These are phyloP conservation scores for Ampelomyces quisqualis DNA, from an alignment of 2,329 filamentous ascomycete species.

Conservation along the genomic window DNA sequence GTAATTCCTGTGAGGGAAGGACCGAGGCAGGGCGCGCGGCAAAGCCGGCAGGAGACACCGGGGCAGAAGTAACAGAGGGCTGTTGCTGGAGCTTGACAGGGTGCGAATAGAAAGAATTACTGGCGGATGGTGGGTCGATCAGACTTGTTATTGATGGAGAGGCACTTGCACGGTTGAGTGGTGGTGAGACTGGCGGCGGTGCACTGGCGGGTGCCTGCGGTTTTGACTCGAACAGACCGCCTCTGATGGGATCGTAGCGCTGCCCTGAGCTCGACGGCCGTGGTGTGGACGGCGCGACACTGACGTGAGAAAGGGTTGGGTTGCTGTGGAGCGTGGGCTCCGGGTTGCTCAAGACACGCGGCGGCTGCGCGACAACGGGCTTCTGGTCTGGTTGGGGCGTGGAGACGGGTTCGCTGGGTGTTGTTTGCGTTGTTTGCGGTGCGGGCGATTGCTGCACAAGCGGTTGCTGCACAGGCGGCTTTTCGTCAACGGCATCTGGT, in stretches of 20 bases:
- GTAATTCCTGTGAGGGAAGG: slow-evolving; percentile 33
- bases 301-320: slow-evolving; percentile 41
- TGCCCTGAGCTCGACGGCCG: slow-evolving; percentile 68
- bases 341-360: slow-evolving; percentile 44
- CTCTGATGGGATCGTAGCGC: slow-evolving; percentile 87
- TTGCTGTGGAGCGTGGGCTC: slow-evolving; percentile 42
- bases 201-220: slow-evolving; percentile 48
- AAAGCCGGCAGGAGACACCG: slow-evolving; percentile 42
- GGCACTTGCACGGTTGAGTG: slow-evolving; percentile 71
- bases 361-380: slow-evolving; percentile 26
- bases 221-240: slow-evolving; percentile 51
- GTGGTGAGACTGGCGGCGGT: slow-evolving; percentile 51
- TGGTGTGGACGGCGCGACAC: slow-evolving; percentile 52
- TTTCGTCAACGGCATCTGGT: slow-evolving; percentile 28
- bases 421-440: slow-evolving; percentile 35
- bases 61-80: slow-evolving; percentile 43
- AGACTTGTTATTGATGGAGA: slow-evolving; percentile 91
- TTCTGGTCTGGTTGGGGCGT: slow-evolving; percentile 31
- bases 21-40: slow-evolving; percentile 28
- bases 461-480: slow-evolving; percentile 24
- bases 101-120: slow-evolving; percentile 40
- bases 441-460: slow-evolving; percentile 23
- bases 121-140: slow-evolving; percentile 66
- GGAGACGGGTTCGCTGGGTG: slow-evolving; percentile 28
- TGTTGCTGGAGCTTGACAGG: slow-evolving; percentile 39